Evolutionary conservation across 768 basidiomycete species (phyloP).

Genomic region (Leucosporidium yakuticum): DNA sequence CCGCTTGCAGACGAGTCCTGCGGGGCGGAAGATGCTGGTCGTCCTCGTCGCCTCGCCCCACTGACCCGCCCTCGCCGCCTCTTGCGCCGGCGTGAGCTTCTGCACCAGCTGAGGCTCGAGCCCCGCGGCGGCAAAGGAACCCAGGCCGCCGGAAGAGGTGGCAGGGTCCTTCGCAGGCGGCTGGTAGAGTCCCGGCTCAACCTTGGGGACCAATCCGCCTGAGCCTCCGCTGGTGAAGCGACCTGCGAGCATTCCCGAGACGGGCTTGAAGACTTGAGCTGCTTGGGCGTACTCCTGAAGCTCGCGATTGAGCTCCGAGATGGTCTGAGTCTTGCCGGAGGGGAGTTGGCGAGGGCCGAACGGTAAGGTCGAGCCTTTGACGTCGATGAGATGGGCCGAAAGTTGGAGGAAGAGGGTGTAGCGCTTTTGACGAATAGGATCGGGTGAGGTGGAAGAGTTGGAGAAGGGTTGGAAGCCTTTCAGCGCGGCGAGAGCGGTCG

Average conservation of each 20-base stretch:
- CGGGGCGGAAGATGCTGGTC: slow-evolving; percentile 67
- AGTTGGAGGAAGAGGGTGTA: slow-evolving; percentile 76
- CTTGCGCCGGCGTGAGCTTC: slow-evolving; percentile 58
- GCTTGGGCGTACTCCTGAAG: slow-evolving; percentile 78
- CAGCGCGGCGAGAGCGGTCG: slow-evolving; percentile 77
- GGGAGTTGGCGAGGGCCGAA: slow-evolving; percentile 37
- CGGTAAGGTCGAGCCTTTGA: slow-evolving; percentile 49
- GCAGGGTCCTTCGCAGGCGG: slow-evolving; percentile 25
- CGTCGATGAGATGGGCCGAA: slow-evolving; percentile 51
- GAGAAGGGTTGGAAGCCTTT: slow-evolving; percentile 85
- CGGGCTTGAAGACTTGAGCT: slow-evolving; percentile 83
- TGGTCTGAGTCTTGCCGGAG: slow-evolving; percentile 55
- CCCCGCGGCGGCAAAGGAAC: slow-evolving; percentile 48
- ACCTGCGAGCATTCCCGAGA: slow-evolving; percentile 84
- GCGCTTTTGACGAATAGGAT: slow-evolving; percentile 73
- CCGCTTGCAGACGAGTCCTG: slow-evolving; percentile 79
- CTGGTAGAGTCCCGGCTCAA: slow-evolving; percentile 44
- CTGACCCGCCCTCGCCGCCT: slow-evolving; percentile 81
- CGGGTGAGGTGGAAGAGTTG: slow-evolving; percentile 44
- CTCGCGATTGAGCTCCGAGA: slow-evolving; percentile 72
- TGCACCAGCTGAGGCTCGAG: slow-evolving; percentile 50
- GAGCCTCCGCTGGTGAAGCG: slow-evolving; percentile 80
- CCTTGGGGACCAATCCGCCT: slow-evolving; percentile 30
- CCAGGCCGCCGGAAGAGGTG: slow-evolving; percentile 7
- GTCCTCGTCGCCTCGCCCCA: slow-evolving; percentile 84